phyloP scores from a whole-genome alignment of 2,329 filamentous ascomycete species.

The Beauveria medogensis region DNA sequence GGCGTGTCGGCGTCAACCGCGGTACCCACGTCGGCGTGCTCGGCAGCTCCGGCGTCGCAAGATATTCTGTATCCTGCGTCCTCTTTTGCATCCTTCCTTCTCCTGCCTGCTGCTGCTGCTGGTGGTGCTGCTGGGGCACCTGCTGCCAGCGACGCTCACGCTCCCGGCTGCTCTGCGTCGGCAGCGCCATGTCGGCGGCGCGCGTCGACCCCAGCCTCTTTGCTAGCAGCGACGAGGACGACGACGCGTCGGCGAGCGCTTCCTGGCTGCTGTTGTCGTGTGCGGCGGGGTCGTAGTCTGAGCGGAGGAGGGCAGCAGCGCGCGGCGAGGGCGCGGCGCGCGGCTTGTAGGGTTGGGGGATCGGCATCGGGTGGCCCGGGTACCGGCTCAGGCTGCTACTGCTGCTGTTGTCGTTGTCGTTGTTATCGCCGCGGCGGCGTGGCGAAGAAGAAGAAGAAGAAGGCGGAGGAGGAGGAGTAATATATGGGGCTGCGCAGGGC shows the following conservation, averaged over 20 bases:
- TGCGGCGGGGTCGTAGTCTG: not conserved
- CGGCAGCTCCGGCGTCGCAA: conserved; percentile 24
- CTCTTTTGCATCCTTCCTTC: not conserved
- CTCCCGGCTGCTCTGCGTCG: conserved; percentile 12
- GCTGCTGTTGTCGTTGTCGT: not conserved
- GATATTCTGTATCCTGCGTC: not conserved
- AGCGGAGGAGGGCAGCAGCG: not conserved
- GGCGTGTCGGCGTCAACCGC: conserved; percentile 56
- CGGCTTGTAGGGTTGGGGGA: conserved; percentile 3
- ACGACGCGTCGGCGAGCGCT: conserved; percentile 22
- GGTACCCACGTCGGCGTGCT: conserved; percentile 54
- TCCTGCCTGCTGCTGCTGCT: not conserved
- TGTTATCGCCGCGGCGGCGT: not conserved
- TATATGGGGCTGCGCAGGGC: no score
- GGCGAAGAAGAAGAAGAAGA: not conserved
- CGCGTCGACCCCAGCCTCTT: conserved; percentile 44
- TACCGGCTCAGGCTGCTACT: not conserved
- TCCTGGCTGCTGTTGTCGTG: conserved; percentile 15
- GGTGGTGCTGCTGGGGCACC: conserved; percentile 11
- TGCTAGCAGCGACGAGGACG: conserved; percentile 31
- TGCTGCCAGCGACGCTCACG: not conserved
- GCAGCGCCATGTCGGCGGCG: conserved; percentile 37
- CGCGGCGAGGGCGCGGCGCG: not conserved
- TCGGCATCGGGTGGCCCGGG: conserved; percentile 6
- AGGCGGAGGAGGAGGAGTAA: no score